These are phyloP conservation scores for Mycena venus DNA, from an alignment of 768 basidiomycete genomes.

Conservation along the genomic window DNA sequence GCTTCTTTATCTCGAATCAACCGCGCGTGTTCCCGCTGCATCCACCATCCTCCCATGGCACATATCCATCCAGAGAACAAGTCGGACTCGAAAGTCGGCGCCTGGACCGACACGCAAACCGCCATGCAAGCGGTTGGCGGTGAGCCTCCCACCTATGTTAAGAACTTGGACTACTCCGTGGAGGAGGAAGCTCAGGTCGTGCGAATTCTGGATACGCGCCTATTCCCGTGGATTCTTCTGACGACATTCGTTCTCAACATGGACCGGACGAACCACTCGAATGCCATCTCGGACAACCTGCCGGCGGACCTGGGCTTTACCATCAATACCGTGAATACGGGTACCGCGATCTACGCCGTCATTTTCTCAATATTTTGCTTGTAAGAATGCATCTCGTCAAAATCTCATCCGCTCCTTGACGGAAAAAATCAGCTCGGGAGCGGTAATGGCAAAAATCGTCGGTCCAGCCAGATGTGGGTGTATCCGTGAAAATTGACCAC, in stretches of 20 bases:
- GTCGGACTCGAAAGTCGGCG: neutral
- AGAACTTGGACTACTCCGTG: slow-evolving; percentile 45
- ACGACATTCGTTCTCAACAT: slow-evolving; percentile 51
- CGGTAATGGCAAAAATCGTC: slow-evolving; percentile 54
- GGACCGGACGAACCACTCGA: slow-evolving; percentile 58
- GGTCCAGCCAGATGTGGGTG: slow-evolving; percentile 45
- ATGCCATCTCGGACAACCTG: slow-evolving; percentile 56
- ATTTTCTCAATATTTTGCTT: slow-evolving; percentile 51
- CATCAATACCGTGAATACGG: slow-evolving; percentile 55
- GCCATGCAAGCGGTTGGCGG: neutral
- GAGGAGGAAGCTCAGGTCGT: slow-evolving; percentile 50
- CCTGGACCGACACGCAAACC: slow-evolving; percentile 21
- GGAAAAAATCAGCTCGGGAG: neutral
- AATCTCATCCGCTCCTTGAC: slow-evolving; percentile 50
- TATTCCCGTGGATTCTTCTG: slow-evolving; percentile 48
- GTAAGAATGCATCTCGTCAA: neutral
- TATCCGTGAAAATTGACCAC: neutral
- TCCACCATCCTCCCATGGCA: neutral
- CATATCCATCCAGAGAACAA: neutral
- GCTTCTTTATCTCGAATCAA: too few species aligned
- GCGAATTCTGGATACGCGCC: slow-evolving; percentile 40
- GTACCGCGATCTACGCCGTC: slow-evolving; percentile 51
- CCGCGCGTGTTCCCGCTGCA: neutral
- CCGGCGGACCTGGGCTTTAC: slow-evolving; percentile 55
- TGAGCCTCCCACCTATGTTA: slow-evolving; percentile 45